Evolutionary conservation across 2,329 filamentous ascomycete species (phyloP), one percentile per base, ranked within the genome.

Genomic region (Lecanoromycetidae sp.): DNA sequence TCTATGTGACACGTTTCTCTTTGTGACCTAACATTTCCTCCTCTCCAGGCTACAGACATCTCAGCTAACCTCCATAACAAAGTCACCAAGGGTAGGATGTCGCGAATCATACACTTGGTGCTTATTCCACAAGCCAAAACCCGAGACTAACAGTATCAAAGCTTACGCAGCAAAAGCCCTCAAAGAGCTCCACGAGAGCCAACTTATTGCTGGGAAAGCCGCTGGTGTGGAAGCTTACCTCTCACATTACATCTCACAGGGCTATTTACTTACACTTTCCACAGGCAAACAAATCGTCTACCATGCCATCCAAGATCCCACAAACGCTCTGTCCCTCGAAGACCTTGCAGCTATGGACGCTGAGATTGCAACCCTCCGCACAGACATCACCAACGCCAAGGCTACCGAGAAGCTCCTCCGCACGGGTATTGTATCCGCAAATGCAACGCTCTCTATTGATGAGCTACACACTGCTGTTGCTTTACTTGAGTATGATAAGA

Each of bases 241-340:
- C 9, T 5, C n/a, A 2, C 13, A 41, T 19, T 20, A 25, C 8
- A n/a, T 37, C 5, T 43, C 12, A 27, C 3, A n/a, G 13, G n/a
- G 22, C 25, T 12, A 22, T 23, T 17, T 22, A 26, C 26, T 27
- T 10, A 42, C 25, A 40, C 19, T 19, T 10, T 3, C 23, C 33
- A 22, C 51, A 75, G 76, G 77, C 17, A 80, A 80, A 61, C 76
- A 80, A 56, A 66, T 70, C 32, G 76, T 80, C 50, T 80, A 80
- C 58, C 77, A 80, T 59, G 66, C 70, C 29, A 48, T 68, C 17
- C 63, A 80, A 68, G 67, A 75, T 46, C 63, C 71, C 30, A 60
- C 66, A 12, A 69, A 75, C 33, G 65, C 34, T 20, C 60, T 63
- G 36, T 67, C 68, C 2, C 63, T 71, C 6, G 69, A 72, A 47